Percentiles rank a stretch among this genome's conserved stretches.
phyloP scores from a whole-genome alignment of 1,139 yeast species.

The Arxiozyma heterogenica region DNA sequence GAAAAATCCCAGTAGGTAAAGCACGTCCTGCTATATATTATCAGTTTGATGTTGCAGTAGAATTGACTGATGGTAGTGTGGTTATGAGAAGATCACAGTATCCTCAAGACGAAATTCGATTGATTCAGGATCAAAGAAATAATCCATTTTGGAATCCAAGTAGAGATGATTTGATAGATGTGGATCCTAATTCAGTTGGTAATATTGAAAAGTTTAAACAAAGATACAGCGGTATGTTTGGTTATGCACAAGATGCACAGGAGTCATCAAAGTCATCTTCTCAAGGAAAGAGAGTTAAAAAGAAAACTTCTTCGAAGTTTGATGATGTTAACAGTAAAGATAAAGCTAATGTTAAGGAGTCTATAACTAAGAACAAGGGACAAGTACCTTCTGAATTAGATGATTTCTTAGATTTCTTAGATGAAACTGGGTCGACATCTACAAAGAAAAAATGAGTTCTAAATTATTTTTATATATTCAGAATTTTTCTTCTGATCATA shows the following conservation, averaged over 20 bases:
- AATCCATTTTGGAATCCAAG: conserved; percentile 82
- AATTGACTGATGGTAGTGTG: conserved; percentile 89
- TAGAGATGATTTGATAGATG: conserved; percentile 62
- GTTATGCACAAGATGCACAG: conserved; percentile 13
- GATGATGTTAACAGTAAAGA: not conserved
- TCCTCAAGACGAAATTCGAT: conserved; percentile 78
- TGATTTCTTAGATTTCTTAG: conserved; percentile 53
- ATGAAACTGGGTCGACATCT: conserved; percentile 31
- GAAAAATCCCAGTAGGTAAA: conserved; percentile 46
- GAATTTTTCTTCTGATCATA: not conserved
- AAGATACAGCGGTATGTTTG: conserved; percentile 50
- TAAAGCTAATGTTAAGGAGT: not conserved
- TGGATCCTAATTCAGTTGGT: conserved; percentile 79
- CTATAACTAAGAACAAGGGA: not conserved
- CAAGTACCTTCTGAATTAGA: conserved; percentile 37
- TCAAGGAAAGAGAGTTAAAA: conserved; percentile 11
- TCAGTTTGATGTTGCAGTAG: conserved; percentile 79
- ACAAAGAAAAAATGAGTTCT: not conserved
- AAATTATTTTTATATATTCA: not conserved
- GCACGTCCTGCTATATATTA: conserved; percentile 90
- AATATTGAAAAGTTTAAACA: conserved; percentile 76
- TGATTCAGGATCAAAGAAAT: conserved; percentile 83
- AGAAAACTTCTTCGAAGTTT: not conserved
- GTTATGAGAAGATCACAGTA: conserved; percentile 73
- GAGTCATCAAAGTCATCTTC: conserved; percentile 10